Base-by-base conservation (phyloP, 805 yeast species). In the Metschnikowia gruessii region DNA sequence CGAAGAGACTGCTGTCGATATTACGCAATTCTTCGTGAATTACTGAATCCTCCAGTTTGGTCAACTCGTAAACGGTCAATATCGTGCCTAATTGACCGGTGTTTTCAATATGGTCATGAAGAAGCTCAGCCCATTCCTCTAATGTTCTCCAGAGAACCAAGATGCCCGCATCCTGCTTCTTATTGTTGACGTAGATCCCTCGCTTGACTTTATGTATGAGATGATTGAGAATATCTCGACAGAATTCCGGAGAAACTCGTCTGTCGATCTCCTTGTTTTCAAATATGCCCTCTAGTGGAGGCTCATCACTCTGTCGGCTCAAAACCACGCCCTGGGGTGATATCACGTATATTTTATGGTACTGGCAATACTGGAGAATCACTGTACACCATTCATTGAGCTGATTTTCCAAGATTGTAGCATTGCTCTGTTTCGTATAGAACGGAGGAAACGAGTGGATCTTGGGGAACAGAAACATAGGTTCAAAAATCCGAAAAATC, bases 361-460 rank as follows among this genome's bases (percentile, higher is more conserved):
- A 68, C 52, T 77, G 72, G 55, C 95, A 83, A 56, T 80, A 87
- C 5, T 72, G 70, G 9, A 85, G 62, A 0, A 92, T 68, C 22
- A 92, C 65, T 37, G 77, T 70, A 22, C 74, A 68, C 99, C 99
- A 92, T 45, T 85, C 80, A n/a, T 75, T 74, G 13, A 85, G 67
- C 64, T 92, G 99, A 10, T 88, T 82, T 26, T 77, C 75, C 70
- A 87, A 80, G 1, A 94, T 84, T 10, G 86, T 80, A 31, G 82
- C 77, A 57, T 92, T 91, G 18, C 94, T 90, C 66, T 92, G 99
- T 50, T 81, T 76, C 8, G 98, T 94, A 68, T 82, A 92, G 55
- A 92, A 80, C 0, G 99, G 99, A 5, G 97, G 97, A 64, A 90
- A 92, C 15, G 70, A 56, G 55, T 72, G 70, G 40, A 72, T 69